phyloP scores from a whole-genome alignment of 306 rosid species.

The Nissolia schottii region DNA sequence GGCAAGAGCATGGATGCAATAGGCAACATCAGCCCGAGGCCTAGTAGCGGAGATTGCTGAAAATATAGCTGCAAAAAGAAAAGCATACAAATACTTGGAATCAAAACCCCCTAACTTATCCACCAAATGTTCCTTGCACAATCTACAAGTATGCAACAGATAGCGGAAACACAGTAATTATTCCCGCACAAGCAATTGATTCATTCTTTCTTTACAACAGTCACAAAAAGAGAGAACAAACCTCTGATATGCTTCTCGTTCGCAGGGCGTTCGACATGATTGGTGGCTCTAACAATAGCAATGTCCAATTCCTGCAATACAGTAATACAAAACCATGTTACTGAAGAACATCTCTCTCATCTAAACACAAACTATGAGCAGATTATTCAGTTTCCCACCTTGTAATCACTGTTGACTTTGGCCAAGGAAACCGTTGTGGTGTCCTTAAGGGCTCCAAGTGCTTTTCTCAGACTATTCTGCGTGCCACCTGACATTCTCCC shows the following conservation, averaged over 20 bases:
- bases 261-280: slow-evolving; percentile 91
- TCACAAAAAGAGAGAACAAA: slow-evolving; percentile 22
- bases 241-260: slow-evolving; percentile 93
- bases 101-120: slow-evolving; percentile 5
- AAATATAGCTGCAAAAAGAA: slow-evolving; percentile 71
- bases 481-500: slow-evolving; percentile 79
- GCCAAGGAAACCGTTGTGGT: slow-evolving; percentile 97
- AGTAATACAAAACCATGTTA: not conserved
- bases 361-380: not conserved
- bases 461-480: slow-evolving; percentile 89
- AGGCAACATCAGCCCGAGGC: slow-evolving; percentile 99
- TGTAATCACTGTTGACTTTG: slow-evolving; percentile 97
- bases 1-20: slow-evolving; percentile 96
- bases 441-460: slow-evolving; percentile 95
- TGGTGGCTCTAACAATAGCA: slow-evolving; percentile 89
- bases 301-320: slow-evolving; percentile 86
- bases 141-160: not conserved
- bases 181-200: not conserved
- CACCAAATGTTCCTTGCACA: slow-evolving; percentile 20
- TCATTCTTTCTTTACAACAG: not conserved
- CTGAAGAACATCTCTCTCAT: not conserved
- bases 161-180: slow-evolving; percentile 9
- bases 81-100: slow-evolving; percentile 22
- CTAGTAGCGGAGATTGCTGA: slow-evolving; percentile 96
- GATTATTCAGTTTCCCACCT: slow-evolving; percentile 53